Conservation (phyloP, 2,329 filamentous ascomycete species). For the Fusarium mexicanum region DNA sequence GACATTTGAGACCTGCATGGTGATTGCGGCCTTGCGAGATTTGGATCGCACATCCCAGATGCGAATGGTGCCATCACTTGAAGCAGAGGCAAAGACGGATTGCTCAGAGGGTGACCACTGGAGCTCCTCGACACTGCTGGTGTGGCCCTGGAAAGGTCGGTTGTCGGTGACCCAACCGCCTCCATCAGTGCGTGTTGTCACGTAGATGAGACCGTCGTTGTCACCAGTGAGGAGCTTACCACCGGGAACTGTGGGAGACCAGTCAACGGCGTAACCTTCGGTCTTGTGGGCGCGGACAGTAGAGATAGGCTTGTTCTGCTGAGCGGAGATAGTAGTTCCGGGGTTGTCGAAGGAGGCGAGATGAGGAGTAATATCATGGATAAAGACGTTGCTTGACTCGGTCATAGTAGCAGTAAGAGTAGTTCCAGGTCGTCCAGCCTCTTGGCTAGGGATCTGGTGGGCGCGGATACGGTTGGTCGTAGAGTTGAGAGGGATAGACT, state of each 20-base stretch:
- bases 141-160: constrained; percentile 84
- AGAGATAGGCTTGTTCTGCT: constrained; percentile 87
- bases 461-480: constrained; percentile 94
- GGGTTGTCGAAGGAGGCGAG: constrained; percentile 90
- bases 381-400: constrained; percentile 86
- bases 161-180: constrained; percentile 91
- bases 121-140: constrained; percentile 87
- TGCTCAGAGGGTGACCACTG: constrained; percentile 96
- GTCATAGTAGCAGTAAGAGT: constrained; percentile 93
- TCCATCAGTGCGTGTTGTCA: constrained; percentile 85
- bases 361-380: constrained; percentile 94
- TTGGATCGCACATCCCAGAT: constrained; percentile 96
- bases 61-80: constrained; percentile 92
- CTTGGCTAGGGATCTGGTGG: constrained; percentile 79
- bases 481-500: constrained; percentile 83
- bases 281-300: constrained; percentile 91
- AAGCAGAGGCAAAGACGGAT: constrained; percentile 93
- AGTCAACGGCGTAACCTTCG: constrained; percentile 97
- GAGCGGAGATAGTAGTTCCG: constrained; percentile 79
- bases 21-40: constrained; percentile 86
- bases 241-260: constrained; percentile 80
- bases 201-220: constrained; percentile 88
- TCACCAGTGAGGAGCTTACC: constrained; percentile 94
- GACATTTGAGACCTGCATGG: constrained; percentile 81
- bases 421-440: constrained; percentile 75